Base-by-base conservation (phyloP, 345 rosid species). In the Eucalyptus regnans region DNA sequence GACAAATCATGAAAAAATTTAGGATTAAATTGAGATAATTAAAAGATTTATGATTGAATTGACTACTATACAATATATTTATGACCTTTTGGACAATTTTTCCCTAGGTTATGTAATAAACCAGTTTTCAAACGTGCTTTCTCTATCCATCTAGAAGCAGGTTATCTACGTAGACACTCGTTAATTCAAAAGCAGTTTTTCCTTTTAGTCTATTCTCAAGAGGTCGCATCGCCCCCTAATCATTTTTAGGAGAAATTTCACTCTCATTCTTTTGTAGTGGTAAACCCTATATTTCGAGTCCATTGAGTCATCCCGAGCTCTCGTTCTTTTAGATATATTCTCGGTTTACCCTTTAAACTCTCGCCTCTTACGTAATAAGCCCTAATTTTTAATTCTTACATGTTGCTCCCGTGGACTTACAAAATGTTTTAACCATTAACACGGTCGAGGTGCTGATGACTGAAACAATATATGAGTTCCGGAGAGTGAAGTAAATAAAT, bases 41-140 rank as follows among this genome's bases (percentile, higher is more conserved):
- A 9, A 54, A 56, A 56, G 23, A 23, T 56, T 56, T 56, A 56
- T 0, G 6, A 4, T 56, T 56, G 12, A 56, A 9, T 56, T 22
- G 62, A 56, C 1, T 8, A 0, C 6, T 23, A 56, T 9, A 56
- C 0, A 23, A 23, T 9, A 56, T 22, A 0, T 22, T 56, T 22
- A 56, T 56, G 3, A 56, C 3, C 0, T 56, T 56, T 22, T 56
- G 1, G 0, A 23, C 1, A 56, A 9, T 23, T 56, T 56, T 23
- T 2, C 6, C 1, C 23, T 76, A 10, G 16, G 2, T 11, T 6
- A 5, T 20, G 84, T 20, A 22, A 1, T 2, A 10, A 41, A 41
- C 12, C 48, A 20, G 0, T 76, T 76, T 76, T 76, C 4, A 4
- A n/a, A 0, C 41, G 4, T 64, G 76, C 41, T 64, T n/a, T n/a